Evolutionary conservation across 2,329 filamentous ascomycete genomes (phyloP).

Genomic region (Tympanopsis confertula): DNA sequence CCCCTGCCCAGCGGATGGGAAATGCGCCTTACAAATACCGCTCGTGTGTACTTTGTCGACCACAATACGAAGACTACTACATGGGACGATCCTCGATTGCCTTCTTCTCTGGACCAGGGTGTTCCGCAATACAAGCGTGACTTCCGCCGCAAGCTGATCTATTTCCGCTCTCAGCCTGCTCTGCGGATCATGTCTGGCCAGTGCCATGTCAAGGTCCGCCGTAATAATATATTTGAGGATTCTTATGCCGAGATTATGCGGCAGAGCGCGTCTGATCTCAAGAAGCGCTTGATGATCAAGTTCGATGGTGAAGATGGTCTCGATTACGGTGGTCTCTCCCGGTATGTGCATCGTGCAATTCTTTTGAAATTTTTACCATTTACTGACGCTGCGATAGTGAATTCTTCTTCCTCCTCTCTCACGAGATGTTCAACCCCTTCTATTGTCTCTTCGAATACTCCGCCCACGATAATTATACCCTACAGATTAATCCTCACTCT

Average conservation of each 20-base stretch:
- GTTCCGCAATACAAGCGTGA: constrained; percentile 99
- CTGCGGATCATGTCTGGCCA: constrained; percentile 91
- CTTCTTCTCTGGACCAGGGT: constrained; percentile 92
- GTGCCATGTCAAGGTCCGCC: constrained; percentile 93
- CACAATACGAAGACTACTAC: constrained; percentile 99
- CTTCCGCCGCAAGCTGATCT: constrained; percentile 94
- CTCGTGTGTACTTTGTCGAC: constrained; percentile 95
- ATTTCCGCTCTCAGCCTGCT: constrained; percentile 95
- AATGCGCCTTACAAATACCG: constrained; percentile 97
- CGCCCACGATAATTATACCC: constrained; percentile 98
- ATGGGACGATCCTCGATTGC: constrained; percentile 92
- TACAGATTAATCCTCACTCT: constrained; percentile 98
- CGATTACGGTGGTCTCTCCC: constrained; percentile 92
- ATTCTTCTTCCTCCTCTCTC: constrained; percentile 97
- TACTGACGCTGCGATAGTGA: constrained; percentile 29
- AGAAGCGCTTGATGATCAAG: constrained; percentile 99
- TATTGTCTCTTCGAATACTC: constrained; percentile 99
- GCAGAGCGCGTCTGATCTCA: constrained; percentile 86
- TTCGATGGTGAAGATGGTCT: constrained; percentile 97
- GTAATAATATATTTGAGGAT: constrained; percentile 96
- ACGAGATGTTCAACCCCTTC: constrained; percentile 99
- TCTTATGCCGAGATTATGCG: constrained; percentile 97
- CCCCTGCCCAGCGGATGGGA: constrained; percentile 96
- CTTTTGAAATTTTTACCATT: background rate
- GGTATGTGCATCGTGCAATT: constrained; percentile 21